Evolutionary conservation across 495 filamentous ascomycete genomes (phyloP), one percentile per base, ranked within the genome.

Genomic region (Xylaria curta): DNA sequence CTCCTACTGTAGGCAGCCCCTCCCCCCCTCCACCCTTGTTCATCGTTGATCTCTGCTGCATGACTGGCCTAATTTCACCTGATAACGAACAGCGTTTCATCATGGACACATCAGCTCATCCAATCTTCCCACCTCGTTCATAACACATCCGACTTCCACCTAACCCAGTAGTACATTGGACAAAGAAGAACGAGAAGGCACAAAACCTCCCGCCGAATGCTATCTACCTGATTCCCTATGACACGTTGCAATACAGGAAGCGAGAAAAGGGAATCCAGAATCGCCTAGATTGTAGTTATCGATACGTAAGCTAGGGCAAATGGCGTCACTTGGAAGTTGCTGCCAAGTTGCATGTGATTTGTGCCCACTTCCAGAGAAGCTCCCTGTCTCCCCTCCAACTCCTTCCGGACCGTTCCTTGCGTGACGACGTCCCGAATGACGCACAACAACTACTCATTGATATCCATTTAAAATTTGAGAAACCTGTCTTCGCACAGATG

Each of bases 341-440:
- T 67, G 65, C 64, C 65, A 67, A 67, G 49, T 56, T 5, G 47
- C 68, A 70, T 70, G 68, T 70, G 68, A 70, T 62, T 56, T 70
- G 59, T 64, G 47, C 59, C 68, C 68, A 70, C 68, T 66, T 47
- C 28, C 7, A 66, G 8, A 66, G 8, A 53, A 19, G 28, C 46
- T 21, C 44, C 60, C 62, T 49, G 26, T 21, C 28, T 19, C 46
- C 63, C 44, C 49, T 40, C 47, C 65, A 12, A 19, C 47, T 31
- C 59, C 51, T 46, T 47, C 42, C 21, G 17, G 26, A 24, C 51
- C 33, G 33, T 51, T 68, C 65, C 49, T 68, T 68, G n/a, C 47
- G 31, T 13, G 26, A 51, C 65, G 4, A 42, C 21, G 38, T 44
- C 49, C 19, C 46, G 38, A 56, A 70, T 70, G 59, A 64, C 59